Evolutionary conservation across 2,329 filamentous ascomycete species (phyloP).

Genomic region (Diaporthe longicolla): DNA sequence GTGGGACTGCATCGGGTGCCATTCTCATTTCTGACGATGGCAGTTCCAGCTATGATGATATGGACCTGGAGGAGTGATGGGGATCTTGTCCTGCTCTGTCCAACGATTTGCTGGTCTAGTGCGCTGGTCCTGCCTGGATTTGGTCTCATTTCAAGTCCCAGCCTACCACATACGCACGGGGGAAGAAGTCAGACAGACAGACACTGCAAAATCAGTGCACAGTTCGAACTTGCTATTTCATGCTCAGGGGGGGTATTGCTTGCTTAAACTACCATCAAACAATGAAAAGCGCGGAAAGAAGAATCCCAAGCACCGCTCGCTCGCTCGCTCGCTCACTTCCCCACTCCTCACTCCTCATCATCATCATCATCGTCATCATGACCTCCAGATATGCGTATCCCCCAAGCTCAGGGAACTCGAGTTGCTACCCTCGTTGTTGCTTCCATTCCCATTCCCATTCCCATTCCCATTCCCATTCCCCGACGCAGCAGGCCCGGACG

Average conservation of each 20-base stretch:
- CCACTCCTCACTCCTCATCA: no score
- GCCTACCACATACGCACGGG: no score
- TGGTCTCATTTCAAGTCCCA: no score
- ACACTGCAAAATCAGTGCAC: not conserved
- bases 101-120: no score
- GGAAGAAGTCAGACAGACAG: no score
- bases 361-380: not conserved
- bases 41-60: slow-evolving; percentile 7
- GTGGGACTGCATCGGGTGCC: not conserved
- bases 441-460: not conserved
- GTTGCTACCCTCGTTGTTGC: slow-evolving; percentile 52
- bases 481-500: not conserved
- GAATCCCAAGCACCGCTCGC: not conserved
- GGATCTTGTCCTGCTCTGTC: not conserved
- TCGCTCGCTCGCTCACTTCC: slow-evolving; percentile 45
- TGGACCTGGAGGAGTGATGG: not conserved
- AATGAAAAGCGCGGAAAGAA: not conserved
- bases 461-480: not conserved
- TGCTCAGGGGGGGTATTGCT: slow-evolving; percentile 21
- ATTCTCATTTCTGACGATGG: slow-evolving; percentile 12
- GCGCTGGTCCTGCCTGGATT: no score
- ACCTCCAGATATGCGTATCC: slow-evolving; percentile 65
- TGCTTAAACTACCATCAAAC: not conserved
- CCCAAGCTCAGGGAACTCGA: slow-evolving; percentile 63
- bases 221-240: slow-evolving; percentile 1